Percentiles rank a stretch among this genome's conserved stretches.
Evolutionary conservation across 1,284 basidiomycete species (phyloP).

Genomic region (Pseudozyma hubeiensis): DNA sequence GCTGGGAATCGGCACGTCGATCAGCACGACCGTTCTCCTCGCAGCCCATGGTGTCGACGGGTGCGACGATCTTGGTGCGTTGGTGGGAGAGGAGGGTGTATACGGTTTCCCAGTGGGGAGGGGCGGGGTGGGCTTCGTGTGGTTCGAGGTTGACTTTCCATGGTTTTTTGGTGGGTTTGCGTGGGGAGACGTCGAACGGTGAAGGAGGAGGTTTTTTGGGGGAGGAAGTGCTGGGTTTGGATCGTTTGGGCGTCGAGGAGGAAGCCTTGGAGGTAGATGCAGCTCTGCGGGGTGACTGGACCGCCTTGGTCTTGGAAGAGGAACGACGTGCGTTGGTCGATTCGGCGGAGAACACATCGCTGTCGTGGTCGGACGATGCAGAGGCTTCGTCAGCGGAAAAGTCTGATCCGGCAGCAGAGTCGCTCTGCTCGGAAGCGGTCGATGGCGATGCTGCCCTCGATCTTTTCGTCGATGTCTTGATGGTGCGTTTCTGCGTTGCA

Average conservation of each 20-base stretch:
- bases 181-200: conserved; percentile 48
- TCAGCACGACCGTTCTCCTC: conserved; percentile 61
- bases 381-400: conserved; percentile 8
- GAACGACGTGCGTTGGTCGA: conserved; percentile 3
- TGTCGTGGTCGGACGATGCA: conserved; percentile 14
- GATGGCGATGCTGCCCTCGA: conserved; percentile 6
- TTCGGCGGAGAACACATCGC: conserved; percentile 19
- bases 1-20: conserved; percentile 50
- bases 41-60: conserved; percentile 68
- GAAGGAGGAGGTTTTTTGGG: conserved; percentile 30
- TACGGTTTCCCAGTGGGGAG: conserved; percentile 52
- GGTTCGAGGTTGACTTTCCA: conserved; percentile 63
- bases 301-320: neutral
- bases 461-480: conserved; percentile 13
- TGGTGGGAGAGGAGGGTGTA: conserved; percentile 52
- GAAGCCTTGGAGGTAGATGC: neutral
- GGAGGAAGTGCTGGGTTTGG: conserved; percentile 5
- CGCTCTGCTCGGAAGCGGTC: conserved; percentile 8
- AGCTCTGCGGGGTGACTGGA: neutral
- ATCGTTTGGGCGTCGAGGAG: neutral
- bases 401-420: conserved; percentile 19
- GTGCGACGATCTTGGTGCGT: conserved; percentile 61
- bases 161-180: conserved; percentile 50
- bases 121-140: conserved; percentile 59
- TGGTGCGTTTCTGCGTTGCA: conserved; percentile 5